Conservation (phyloP, 2,329 filamentous ascomycete species). For the Arthrobotrys musiformis region DNA sequence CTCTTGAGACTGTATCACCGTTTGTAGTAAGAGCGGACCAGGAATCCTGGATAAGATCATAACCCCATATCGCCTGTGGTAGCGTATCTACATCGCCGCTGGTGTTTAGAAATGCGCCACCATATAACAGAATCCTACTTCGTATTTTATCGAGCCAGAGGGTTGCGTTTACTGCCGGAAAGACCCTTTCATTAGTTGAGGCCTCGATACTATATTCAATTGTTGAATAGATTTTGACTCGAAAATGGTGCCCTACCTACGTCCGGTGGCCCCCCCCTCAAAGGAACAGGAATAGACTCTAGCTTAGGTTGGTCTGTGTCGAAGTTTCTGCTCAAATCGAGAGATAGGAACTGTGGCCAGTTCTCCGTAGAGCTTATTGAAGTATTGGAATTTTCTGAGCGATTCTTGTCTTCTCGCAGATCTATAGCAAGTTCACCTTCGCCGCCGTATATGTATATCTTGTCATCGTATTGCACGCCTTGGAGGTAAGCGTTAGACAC, state of each 20-base stretch:
- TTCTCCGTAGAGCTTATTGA: neutral
- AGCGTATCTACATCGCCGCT: slow-evolving; percentile 38
- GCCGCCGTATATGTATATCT: slow-evolving; percentile 45
- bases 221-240: neutral
- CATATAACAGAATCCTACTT: slow-evolving; percentile 38
- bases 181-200: neutral
- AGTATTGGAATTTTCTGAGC: neutral
- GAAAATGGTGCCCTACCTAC: slow-evolving; percentile 26
- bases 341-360: slow-evolving; percentile 29
- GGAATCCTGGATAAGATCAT: slow-evolving; percentile 35
- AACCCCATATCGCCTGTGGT: slow-evolving; percentile 39
- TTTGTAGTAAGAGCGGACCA: slow-evolving; percentile 25
- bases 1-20: slow-evolving; percentile 20
- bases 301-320: slow-evolving; percentile 1
- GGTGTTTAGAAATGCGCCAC: slow-evolving; percentile 32
- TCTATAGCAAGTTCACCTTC: no score
- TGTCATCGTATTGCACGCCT: slow-evolving; percentile 29
- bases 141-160: slow-evolving; percentile 34
- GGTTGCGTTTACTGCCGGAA: slow-evolving; percentile 35
- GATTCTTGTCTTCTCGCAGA: no score
- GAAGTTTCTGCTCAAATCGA: slow-evolving; percentile 30
- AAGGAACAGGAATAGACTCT: neutral
- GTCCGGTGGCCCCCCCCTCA: slow-evolving; percentile 19
- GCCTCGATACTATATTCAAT: no score
- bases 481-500: neutral